Conservation (phyloP, 495 filamentous ascomycete species). For the Alectoria sarmentosa region DNA sequence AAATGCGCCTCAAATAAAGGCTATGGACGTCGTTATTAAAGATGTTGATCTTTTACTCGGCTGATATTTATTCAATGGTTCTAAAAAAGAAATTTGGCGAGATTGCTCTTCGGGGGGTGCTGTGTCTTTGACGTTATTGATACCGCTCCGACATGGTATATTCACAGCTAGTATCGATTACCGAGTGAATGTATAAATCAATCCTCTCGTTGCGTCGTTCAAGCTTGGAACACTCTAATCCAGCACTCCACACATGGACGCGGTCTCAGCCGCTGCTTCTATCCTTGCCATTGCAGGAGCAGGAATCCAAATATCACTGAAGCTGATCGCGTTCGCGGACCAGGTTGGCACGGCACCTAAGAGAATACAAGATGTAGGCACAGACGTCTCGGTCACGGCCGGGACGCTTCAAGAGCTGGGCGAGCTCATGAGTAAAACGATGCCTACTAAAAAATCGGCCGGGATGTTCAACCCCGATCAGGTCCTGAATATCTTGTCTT, state of each 20-base stretch:
- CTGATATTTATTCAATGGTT: background rate
- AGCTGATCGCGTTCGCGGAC: background rate
- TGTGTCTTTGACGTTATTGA: background rate
- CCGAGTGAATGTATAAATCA: background rate
- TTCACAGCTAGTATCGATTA: background rate
- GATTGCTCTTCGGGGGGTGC: no score
- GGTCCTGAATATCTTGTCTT: background rate
- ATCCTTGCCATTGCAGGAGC: constrained; percentile 7
- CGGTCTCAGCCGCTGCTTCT: background rate
- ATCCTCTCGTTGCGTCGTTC: background rate
- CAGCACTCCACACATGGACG: background rate
- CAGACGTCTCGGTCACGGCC: constrained; percentile 1
- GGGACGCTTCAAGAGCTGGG: background rate
- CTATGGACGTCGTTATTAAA: background rate
- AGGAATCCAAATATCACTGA: constrained; percentile 1
- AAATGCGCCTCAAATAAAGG: background rate
- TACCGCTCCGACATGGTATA: background rate
- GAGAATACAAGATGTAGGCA: background rate
- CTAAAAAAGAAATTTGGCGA: background rate
- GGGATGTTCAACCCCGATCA: background rate
- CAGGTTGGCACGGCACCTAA: background rate
- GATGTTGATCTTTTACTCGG: background rate
- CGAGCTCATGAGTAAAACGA: background rate
- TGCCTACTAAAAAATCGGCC: background rate
- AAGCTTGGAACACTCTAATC: background rate